phyloP scores from a whole-genome alignment of 2,329 filamentous ascomycete species.

The Aphanocladium album region DNA sequence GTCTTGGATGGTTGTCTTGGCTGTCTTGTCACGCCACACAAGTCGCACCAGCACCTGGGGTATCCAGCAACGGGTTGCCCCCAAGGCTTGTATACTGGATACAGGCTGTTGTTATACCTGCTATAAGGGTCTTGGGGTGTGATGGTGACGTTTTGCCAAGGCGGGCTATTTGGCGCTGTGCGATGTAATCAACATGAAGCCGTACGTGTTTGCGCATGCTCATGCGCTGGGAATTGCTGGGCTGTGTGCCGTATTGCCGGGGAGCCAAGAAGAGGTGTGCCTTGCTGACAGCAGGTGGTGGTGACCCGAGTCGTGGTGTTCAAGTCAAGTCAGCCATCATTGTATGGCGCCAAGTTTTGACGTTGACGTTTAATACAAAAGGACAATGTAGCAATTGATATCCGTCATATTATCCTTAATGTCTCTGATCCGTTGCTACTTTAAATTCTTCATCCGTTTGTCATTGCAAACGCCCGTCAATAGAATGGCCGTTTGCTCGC shows the following conservation, averaged over 20 bases:
- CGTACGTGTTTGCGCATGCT: neutral
- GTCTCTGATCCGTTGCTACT: no score
- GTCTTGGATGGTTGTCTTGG: conserved; percentile 4
- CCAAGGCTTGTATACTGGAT: neutral
- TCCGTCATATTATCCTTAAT: no score
- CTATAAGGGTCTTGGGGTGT: neutral
- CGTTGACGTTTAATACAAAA: no score
- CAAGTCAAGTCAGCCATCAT: no score
- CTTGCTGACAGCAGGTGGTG: no score
- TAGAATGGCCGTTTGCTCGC: neutral
- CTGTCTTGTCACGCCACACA: neutral
- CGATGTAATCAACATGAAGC: neutral
- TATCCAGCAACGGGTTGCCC: neutral
- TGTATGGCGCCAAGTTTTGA: no score
- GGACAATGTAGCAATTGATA: no score
- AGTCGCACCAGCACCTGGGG: neutral
- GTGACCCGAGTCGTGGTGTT: no score
- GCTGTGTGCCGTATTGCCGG: conserved; percentile 1
- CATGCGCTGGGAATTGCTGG: neutral
- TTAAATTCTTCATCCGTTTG: no score
- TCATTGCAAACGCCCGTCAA: neutral
- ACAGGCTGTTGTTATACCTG: neutral
- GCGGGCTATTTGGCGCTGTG: neutral
- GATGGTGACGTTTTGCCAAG: neutral
- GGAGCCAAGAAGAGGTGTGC: no score